A percentile compares a stretch with the other conserved stretches of the same genome.
These are phyloP conservation scores for Xylaria scruposa DNA, from an alignment of 495 filamentous ascomycete species.

Conservation along the genomic window DNA sequence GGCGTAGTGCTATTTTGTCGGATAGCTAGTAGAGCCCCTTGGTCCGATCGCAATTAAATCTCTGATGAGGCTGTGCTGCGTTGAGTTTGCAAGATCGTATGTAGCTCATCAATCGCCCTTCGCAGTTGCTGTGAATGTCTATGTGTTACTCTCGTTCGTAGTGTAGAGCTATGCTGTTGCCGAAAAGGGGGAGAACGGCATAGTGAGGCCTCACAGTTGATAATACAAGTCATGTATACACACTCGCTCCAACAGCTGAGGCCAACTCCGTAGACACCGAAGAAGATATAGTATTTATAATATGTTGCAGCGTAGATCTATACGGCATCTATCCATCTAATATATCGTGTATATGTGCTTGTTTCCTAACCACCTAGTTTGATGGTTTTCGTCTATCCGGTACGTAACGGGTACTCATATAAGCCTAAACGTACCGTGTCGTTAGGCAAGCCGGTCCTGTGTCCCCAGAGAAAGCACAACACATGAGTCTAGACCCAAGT, in stretches of 20 bases:
- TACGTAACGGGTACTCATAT: neutral
- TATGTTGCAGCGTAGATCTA: neutral
- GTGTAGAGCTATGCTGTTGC: neutral
- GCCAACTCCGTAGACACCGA: neutral
- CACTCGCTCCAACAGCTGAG: neutral
- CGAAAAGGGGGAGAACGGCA: neutral
- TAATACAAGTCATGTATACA: neutral
- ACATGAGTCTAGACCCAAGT: slow-evolving; percentile 19
- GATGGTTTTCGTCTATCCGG: neutral
- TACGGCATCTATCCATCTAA: neutral
- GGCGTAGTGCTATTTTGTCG: neutral
- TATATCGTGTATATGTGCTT: neutral
- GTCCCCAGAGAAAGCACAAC: slow-evolving; percentile 22
- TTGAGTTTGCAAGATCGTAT: neutral
- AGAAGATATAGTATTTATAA: neutral
- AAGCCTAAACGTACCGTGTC: neutral
- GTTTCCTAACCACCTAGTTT: slow-evolving; percentile 1
- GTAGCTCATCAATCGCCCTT: neutral
- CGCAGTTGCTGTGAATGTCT: neutral
- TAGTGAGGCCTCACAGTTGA: neutral
- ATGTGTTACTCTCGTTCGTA: neutral
- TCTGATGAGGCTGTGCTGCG: slow-evolving; percentile 18
- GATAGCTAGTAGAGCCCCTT: neutral
- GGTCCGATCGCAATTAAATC: slow-evolving; percentile 16
- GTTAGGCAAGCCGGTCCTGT: neutral